phyloP scores from a whole-genome alignment of 2,329 filamentous ascomycete genomes.

The Monascus ruber region DNA sequence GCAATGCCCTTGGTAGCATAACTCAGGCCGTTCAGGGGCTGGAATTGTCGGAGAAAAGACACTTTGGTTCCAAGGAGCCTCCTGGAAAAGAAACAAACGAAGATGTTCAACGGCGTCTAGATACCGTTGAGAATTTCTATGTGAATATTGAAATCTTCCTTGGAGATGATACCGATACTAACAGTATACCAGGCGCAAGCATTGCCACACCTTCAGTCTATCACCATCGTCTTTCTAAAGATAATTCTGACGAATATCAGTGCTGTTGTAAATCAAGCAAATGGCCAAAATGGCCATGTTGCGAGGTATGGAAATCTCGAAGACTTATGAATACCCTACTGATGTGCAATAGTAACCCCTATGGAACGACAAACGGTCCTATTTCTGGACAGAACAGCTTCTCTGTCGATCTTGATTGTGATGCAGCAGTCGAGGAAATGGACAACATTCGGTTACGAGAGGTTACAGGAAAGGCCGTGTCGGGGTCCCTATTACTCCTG shows the following conservation, averaged over 20 bases:
- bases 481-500: slow-evolving; percentile 75
- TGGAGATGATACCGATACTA: neutral
- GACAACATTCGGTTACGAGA: slow-evolving; percentile 74
- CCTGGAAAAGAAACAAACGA: slow-evolving; percentile 21
- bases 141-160: slow-evolving; percentile 42
- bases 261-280: slow-evolving; percentile 56
- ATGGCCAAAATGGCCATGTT: slow-evolving; percentile 34
- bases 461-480: slow-evolving; percentile 81
- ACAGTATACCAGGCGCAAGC: slow-evolving; percentile 48
- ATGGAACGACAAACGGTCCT: slow-evolving; percentile 15
- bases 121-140: slow-evolving; percentile 73
- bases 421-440: slow-evolving; percentile 55
- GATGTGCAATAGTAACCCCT: slow-evolving; percentile 11
- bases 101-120: slow-evolving; percentile 45
- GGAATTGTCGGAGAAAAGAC: slow-evolving; percentile 9
- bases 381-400: slow-evolving; percentile 8
- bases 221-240: slow-evolving; percentile 86
- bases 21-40: slow-evolving; percentile 18
- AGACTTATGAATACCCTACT: neutral
- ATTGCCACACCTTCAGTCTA: slow-evolving; percentile 77
- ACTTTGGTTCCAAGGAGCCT: slow-evolving; percentile 5
- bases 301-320: slow-evolving; percentile 36
- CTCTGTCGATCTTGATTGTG: slow-evolving; percentile 16
- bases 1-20: slow-evolving; percentile 32
- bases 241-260: slow-evolving; percentile 80